Conservation (phyloP, 139 green algal genomes). For the Coelastrella sp. region DNA sequence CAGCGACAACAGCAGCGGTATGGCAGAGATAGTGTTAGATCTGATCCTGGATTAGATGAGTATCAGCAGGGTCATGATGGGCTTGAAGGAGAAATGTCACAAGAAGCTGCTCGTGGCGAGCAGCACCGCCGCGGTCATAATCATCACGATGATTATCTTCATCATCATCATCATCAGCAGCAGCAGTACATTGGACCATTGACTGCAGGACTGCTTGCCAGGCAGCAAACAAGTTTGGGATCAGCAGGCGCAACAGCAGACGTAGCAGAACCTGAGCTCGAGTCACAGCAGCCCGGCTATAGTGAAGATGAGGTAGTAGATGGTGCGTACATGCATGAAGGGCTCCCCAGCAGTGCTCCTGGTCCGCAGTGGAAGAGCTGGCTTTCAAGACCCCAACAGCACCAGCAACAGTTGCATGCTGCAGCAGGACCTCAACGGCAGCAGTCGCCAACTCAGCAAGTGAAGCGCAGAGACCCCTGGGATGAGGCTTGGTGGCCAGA, state of each 20-base stretch:
- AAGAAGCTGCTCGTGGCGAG: neutral
- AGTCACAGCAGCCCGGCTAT: too few relatives aligned
- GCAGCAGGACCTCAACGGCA: neutral
- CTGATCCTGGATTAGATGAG: neutral
- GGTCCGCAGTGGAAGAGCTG: neutral
- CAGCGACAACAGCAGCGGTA: constrained; percentile 9
- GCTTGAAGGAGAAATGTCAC: neutral
- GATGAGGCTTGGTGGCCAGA: constrained; percentile 20
- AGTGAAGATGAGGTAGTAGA: too few relatives aligned
- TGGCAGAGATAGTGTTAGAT: neutral
- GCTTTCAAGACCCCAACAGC: neutral
- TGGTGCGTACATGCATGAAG: too few relatives aligned
- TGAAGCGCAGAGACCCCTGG: neutral
- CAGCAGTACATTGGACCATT: constrained; percentile 7
- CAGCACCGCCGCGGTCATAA: neutral
- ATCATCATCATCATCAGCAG: constrained; percentile 6
- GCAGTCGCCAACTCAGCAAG: too few relatives aligned
- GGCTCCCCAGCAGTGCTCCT: too few relatives aligned
- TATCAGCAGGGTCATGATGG: neutral
- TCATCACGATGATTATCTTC: neutral
- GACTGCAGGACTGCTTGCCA: neutral
- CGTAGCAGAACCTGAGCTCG: neutral
- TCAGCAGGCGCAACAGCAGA: neutral
- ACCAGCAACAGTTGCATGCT: neutral
- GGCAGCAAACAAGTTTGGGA: neutral